A percentile compares a stretch with the other conserved stretches of the same genome.
Evolutionary conservation across 78 protist genomes (phyloP).

Genomic region (Dictyostelium brefeldianum): DNA sequence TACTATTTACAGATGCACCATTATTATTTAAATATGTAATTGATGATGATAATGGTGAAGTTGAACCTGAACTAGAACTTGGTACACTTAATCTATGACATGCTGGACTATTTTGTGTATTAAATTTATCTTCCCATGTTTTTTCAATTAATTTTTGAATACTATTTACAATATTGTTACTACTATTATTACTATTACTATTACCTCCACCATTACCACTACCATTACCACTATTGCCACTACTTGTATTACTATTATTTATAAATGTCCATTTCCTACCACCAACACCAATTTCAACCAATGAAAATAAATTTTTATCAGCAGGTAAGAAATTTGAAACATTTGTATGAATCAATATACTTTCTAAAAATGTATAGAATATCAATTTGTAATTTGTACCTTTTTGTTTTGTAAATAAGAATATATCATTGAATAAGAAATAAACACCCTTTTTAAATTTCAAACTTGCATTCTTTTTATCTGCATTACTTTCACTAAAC

Average conservation of each 20-base stretch:
- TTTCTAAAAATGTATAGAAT: slow-evolving; percentile 23
- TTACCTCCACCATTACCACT: background rate
- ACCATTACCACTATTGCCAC: background rate
- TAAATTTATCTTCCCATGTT: slow-evolving; percentile 40
- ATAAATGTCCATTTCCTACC: slow-evolving; percentile 73
- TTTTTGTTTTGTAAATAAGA: slow-evolving; percentile 70
- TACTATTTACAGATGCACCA: background rate
- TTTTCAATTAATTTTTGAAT: slow-evolving; percentile 49
- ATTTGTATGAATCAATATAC: slow-evolving; percentile 31
- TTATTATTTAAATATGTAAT: background rate
- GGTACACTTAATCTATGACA: slow-evolving; percentile 13
- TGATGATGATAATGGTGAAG: background rate
- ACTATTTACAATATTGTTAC: background rate
- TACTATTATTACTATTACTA: background rate
- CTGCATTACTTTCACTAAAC: slow-evolving; percentile 35
- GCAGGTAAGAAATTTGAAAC: background rate
- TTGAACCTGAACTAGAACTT: background rate
- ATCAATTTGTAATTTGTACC: slow-evolving; percentile 25
- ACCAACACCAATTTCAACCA: slow-evolving; percentile 71
- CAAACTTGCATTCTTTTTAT: slow-evolving; percentile 38
- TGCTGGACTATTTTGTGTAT: background rate
- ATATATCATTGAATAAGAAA: slow-evolving; percentile 69
- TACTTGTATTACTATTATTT: background rate
- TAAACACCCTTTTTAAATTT: slow-evolving; percentile 62
- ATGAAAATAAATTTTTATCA: slow-evolving; percentile 49